Evolutionary conservation across 495 filamentous ascomycete species (phyloP), one percentile per base, ranked within the genome.

Genomic region (Aspergillus avenaceus): DNA sequence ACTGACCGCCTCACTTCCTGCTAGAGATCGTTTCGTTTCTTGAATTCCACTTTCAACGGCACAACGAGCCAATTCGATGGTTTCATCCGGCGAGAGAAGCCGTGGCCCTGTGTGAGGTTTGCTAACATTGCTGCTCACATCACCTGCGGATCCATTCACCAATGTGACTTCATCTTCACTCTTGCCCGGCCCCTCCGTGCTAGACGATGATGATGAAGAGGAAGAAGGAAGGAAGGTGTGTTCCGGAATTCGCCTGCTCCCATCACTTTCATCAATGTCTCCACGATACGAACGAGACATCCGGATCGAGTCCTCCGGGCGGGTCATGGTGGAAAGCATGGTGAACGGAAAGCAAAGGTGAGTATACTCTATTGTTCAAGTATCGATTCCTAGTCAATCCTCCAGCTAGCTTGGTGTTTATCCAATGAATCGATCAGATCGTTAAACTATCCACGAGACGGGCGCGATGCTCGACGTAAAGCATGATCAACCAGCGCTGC

Each of bases 1-100:
- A 47, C 78, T 84, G 16, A 87, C 80, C 45, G 78, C 83, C 47
- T 84, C 84, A 28, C 77, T 83, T 46, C 84, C 84, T 31, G 84
- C 81, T 18, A 82, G 74, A 49, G 85, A 83, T 22, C 79, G 82
- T 60, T 86, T 83, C 32, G 82, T 84, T 53, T 87, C 84, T 56
- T 82, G 75, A 16, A 84, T 76, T 4, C 85, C 86, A 61, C 71
- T 77, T 41, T 84, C 79, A 66, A 90, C 85, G 3, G 83, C 80
- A 29, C 83, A 76, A 29, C 77, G 75, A 37, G 83, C 84, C 21
- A 88, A 70, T 23, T 77, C 74, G 40, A 79, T 67, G 1, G 73
- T 77, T 49, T 81, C 76, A 26, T 77, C 73, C 0, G 52, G 64
- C 1, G 64, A 59, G 21, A 75, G 60, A 25, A 62, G 25, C 49